Conservation (phyloP, 495 filamentous ascomycete species). For the Aspergillus bridgeri region DNA sequence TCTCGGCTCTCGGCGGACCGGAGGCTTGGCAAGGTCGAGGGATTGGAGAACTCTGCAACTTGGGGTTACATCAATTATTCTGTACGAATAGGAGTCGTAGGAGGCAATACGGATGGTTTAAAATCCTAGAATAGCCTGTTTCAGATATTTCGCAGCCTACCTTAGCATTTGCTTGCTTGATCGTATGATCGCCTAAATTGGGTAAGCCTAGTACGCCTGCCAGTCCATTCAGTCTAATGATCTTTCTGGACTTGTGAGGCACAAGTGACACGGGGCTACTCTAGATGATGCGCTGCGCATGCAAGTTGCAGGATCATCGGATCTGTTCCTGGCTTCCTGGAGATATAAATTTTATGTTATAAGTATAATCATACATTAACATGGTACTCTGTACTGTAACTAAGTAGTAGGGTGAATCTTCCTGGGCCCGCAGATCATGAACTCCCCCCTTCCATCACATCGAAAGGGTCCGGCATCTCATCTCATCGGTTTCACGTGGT, state of each 20-base stretch:
- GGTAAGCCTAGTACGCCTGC: neutral
- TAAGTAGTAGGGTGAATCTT: neutral
- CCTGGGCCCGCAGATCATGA: neutral
- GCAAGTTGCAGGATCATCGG: constrained; percentile 8
- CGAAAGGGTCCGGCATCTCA: neutral
- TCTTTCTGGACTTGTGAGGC: neutral
- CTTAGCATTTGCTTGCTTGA: neutral
- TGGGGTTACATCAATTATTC: neutral
- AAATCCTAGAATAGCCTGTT: neutral
- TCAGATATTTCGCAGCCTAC: neutral
- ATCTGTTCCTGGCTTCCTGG: constrained; percentile 10
- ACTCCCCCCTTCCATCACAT: neutral
- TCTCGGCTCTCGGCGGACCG: neutral
- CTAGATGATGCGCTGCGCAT: constrained; percentile 4
- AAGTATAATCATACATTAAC: neutral
- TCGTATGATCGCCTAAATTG: neutral
- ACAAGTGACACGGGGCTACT: neutral
- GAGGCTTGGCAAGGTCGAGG: neutral
- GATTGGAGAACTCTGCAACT: neutral
- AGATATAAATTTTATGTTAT: neutral
- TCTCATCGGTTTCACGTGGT: neutral
- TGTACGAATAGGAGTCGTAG: neutral
- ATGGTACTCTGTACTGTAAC: too few species aligned
- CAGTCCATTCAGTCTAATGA: neutral
- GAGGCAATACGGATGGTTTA: neutral